These are phyloP conservation scores for Henckelia pumila DNA, from an alignment of 257 asterid genomes.

Conservation along the genomic window DNA sequence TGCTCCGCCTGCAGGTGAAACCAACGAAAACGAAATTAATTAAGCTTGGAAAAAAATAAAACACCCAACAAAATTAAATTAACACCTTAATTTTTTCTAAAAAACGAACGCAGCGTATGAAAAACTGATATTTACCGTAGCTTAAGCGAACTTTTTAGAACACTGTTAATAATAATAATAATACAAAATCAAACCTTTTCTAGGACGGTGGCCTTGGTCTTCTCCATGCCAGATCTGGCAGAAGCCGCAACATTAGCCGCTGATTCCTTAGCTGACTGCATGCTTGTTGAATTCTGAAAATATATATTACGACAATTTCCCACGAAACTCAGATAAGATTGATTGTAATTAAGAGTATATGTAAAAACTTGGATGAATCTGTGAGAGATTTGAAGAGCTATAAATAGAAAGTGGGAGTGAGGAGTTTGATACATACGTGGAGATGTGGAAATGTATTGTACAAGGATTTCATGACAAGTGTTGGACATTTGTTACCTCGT, in stretches of 20 bases:
- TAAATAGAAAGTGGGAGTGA: not conserved
- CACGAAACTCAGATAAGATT: too few relatives aligned
- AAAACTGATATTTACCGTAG: too few relatives aligned
- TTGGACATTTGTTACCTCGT: not conserved
- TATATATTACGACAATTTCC: not conserved
- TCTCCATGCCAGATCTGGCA: slow-evolving; percentile 69
- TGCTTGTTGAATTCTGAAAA: slow-evolving; percentile 18
- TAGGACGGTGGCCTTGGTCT: slow-evolving; percentile 57
- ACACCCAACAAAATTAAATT: too few relatives aligned
- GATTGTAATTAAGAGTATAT: too few relatives aligned
- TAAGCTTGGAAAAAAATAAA: too few relatives aligned
- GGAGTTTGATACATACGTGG: not conserved
- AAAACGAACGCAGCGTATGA: too few relatives aligned
- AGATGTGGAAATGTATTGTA: not conserved
- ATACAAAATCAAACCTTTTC: too few relatives aligned
- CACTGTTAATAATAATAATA: too few relatives aligned
- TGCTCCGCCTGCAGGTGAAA: not conserved
- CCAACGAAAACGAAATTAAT: too few relatives aligned
- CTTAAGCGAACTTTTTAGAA: too few relatives aligned
- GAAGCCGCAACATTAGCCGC: slow-evolving; percentile 68
- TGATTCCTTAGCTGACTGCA: slow-evolving; percentile 58
- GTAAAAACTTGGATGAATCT: not conserved
- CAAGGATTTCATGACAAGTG: not conserved
- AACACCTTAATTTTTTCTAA: too few relatives aligned
- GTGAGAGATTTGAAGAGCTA: not conserved